Conservation (phyloP, 2,329 filamentous ascomycete species). For the Colletotrichum shisoi region DNA sequence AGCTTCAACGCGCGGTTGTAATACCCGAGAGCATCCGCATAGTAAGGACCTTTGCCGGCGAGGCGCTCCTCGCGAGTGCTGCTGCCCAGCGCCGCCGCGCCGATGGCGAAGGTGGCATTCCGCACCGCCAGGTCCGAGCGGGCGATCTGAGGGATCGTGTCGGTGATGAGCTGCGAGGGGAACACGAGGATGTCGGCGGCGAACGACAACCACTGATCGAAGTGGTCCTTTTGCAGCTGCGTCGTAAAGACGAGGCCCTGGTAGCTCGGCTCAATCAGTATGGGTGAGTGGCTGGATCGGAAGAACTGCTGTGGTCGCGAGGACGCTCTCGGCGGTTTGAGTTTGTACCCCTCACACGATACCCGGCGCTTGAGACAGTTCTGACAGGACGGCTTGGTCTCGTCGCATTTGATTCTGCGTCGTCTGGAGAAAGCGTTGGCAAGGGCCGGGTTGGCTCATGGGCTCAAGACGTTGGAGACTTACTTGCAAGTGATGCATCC, state of each 20-base stretch:
- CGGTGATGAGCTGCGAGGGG: constrained; percentile 30
- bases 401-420: constrained; percentile 32
- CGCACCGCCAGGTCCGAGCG: constrained; percentile 44
- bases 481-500: constrained; percentile 40
- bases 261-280: constrained; percentile 28
- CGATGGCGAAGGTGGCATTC: constrained; percentile 53
- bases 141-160: constrained; percentile 40
- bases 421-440: constrained; percentile 4
- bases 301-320: not conserved
- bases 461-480: not conserved
- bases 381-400: constrained; percentile 29
- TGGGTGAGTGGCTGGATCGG: constrained; percentile 9
- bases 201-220: constrained; percentile 31
- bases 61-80: constrained; percentile 27
- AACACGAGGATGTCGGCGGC: constrained; percentile 22
- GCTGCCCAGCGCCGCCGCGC: constrained; percentile 42
- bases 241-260: constrained; percentile 28
- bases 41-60: constrained; percentile 10
- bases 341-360: constrained; percentile 31
- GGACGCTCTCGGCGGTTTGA: not conserved
- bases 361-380: constrained; percentile 29
- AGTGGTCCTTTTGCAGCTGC: constrained; percentile 32
- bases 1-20: constrained; percentile 30
- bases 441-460: too few species aligned
- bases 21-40: constrained; percentile 20